Percentiles rank a stretch among this genome's conserved stretches.
phyloP scores from a whole-genome alignment of 2,329 filamentous ascomycete species.

The Alternaria sp. region DNA sequence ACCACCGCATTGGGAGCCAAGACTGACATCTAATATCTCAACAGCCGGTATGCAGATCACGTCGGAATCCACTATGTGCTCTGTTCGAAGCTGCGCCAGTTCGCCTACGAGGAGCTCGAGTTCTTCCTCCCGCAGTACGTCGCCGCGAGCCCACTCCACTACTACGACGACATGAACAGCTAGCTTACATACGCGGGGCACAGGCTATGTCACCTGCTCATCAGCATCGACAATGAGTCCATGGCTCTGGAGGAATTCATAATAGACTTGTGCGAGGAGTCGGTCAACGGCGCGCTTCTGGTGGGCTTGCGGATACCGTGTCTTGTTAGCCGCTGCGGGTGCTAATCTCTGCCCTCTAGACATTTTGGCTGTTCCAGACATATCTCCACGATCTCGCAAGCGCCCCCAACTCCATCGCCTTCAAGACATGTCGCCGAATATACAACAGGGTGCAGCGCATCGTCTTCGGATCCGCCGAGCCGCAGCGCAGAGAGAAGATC shows the following conservation, averaged over 20 bases:
- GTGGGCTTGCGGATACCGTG: constrained; percentile 60
- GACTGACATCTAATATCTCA: constrained; percentile 18
- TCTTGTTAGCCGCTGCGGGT: constrained; percentile 28
- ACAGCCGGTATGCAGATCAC: constrained; percentile 85
- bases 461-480: constrained; percentile 79
- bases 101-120: constrained; percentile 89
- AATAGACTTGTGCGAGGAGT: constrained; percentile 85
- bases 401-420: constrained; percentile 77
- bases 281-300: constrained; percentile 81
- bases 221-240: constrained; percentile 88
- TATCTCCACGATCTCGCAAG: constrained; percentile 82
- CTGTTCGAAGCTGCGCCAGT: constrained; percentile 87
- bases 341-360: constrained; percentile 61
- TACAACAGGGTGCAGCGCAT: constrained; percentile 91
- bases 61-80: constrained; percentile 90
- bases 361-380: constrained; percentile 90
- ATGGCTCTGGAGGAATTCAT: constrained; percentile 91
- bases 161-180: constrained; percentile 23
- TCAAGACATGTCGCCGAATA: constrained; percentile 82
- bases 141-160: constrained; percentile 13
- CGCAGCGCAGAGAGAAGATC: constrained; percentile 74
- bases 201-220: constrained; percentile 80
- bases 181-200: constrained; percentile 52
- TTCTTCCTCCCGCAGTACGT: constrained; percentile 78
- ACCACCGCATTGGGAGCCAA: constrained; percentile 7